A percentile compares a stretch with the other conserved stretches of the same genome.
Evolutionary conservation across 169 alveolate species (phyloP).

Genomic region (Eimeria zaria): DNA sequence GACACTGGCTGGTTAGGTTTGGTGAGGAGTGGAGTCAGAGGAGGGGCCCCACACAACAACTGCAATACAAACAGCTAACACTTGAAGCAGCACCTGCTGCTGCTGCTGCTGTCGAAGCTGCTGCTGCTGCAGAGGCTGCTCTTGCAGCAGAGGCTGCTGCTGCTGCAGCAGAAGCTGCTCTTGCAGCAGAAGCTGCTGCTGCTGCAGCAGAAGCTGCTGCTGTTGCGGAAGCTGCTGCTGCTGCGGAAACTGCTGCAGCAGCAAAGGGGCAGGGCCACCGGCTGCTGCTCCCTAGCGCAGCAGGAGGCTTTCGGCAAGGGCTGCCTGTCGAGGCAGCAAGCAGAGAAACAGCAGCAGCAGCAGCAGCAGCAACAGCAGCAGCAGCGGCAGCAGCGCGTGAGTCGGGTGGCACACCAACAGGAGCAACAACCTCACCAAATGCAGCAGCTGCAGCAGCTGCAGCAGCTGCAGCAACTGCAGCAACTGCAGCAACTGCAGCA

Average conservation of each 20-base stretch:
- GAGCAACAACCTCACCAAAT: background rate
- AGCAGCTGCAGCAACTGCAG: background rate
- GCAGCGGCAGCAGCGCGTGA: background rate
- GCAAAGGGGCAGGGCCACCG: background rate
- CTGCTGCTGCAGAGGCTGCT: too few relatives aligned
- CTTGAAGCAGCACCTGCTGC: too few relatives aligned
- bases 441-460: background rate
- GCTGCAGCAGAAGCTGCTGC: background rate
- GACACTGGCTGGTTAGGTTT: too few relatives aligned
- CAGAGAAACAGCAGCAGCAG: background rate
- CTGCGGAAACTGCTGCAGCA: background rate
- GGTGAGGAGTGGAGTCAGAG: too few relatives aligned
- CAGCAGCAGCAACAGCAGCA: conserved; percentile 13
- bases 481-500: background rate
- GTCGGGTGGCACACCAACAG: background rate
- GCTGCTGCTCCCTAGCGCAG: background rate
- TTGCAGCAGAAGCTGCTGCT: background rate
- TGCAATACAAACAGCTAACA: too few relatives aligned
- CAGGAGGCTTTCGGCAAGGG: background rate
- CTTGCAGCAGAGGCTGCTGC: too few relatives aligned
- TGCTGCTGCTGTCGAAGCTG: too few relatives aligned
- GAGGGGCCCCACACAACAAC: too few relatives aligned
- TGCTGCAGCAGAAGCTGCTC: too few relatives aligned
- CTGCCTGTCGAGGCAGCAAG: background rate
- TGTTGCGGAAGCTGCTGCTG: background rate